Evolutionary conservation across 768 basidiomycete species (phyloP), one percentile per base, ranked within the genome.

Genomic region (Boletus fagicola): DNA sequence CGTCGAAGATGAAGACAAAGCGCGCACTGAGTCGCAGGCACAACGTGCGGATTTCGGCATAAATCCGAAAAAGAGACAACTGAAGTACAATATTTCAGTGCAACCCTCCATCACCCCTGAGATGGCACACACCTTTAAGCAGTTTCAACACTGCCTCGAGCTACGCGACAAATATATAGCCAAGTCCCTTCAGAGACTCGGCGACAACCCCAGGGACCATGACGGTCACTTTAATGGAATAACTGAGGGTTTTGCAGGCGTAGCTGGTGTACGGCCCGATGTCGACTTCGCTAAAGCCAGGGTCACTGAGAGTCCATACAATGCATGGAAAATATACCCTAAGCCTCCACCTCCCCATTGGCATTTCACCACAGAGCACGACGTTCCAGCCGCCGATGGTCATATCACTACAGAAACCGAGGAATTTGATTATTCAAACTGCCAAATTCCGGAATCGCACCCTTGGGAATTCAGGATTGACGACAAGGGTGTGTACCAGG

Each of bases 91-190:
- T 26, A 30, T 52, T 53, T 39, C 38, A 72, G 69, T 50, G 20
- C 66, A 68, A 38, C 36, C 70, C 8, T 42, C 64, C 47, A 39
- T 74, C 49, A 69, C 62, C 15, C 71, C 75, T 3, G 86, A 87
- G 65, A 77, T 82, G 51, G 71, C 76, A 12, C 73, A 77, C 9
- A 77, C 93, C 15, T 85, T 90, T 58, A 79, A 85, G 58, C 80
- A 87, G 1, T 84, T 98, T 68, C 84, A 88, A 57, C 84, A 79
- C 66, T 98, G 96, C 68, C 84, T 98, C 47, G 85, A 90, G 53
- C 78, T 98, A 20, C 89, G 97, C 28, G 96, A 98, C 76, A 98
- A 98, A 74, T 99, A 98, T 76, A 94, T 97, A 76, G 62, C 77
- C 7, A 83, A 83, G 57, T 98, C 95, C 1, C 81, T 87, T 5